Percentiles rank a stretch among this genome's conserved stretches.
Evolutionary conservation across 2,329 filamentous ascomycete species (phyloP).

Genomic region (Diaporthe amygdali): DNA sequence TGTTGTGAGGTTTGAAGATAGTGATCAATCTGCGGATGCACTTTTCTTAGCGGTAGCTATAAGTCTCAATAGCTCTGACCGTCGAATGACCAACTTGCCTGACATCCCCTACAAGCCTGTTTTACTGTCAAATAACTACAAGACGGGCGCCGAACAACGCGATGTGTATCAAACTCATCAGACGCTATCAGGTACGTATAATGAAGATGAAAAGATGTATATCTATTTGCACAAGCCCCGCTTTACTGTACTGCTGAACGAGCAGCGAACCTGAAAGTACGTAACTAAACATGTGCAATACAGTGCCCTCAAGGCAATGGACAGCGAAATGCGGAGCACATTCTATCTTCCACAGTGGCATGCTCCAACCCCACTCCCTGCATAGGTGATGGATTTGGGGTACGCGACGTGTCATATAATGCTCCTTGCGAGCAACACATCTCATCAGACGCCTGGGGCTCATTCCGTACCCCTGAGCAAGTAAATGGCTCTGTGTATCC

Average conservation of each 20-base stretch:
- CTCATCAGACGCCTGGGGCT: background rate
- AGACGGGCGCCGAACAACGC: background rate
- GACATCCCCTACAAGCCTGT: background rate
- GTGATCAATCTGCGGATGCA: background rate
- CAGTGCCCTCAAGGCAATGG: background rate
- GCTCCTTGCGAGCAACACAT: background rate
- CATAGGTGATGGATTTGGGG: background rate
- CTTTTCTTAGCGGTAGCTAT: background rate
- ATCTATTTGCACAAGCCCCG: no score
- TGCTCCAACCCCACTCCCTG: background rate
- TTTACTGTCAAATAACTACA: background rate
- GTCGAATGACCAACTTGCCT: background rate
- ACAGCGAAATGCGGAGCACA: background rate
- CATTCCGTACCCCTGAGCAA: background rate
- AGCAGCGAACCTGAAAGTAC: no score
- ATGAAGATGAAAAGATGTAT: no score
- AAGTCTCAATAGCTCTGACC: background rate
- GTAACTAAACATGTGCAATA: background rate
- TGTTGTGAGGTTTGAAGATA: background rate
- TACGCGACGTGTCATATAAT: background rate
- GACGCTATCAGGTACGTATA: background rate
- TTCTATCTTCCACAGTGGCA: background rate
- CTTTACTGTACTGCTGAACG: background rate
- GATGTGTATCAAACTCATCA: background rate
- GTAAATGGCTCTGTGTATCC: background rate